These are phyloP conservation scores for Vaccinium vitisidaea DNA, from an alignment of 148 eudicot species.

Conservation along the genomic window DNA sequence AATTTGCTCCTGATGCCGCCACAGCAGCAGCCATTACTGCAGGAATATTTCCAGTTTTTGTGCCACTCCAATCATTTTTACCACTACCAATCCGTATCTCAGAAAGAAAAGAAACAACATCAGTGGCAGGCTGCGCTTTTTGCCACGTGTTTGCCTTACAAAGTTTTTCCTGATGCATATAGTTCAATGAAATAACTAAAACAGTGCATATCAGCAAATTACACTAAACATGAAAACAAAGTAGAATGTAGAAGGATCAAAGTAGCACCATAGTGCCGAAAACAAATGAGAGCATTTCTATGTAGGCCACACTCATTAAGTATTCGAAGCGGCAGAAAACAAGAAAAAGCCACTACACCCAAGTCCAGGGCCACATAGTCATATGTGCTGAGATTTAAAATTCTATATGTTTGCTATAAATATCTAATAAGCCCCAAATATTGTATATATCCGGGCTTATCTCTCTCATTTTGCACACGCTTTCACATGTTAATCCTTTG, in stretches of 20 bases:
- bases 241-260: constrained; percentile 7
- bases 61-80: constrained; percentile 83
- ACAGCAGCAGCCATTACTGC: constrained; percentile 99
- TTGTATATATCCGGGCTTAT: no score
- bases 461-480: no score
- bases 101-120: constrained; percentile 84
- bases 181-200: neutral
- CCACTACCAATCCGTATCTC: constrained; percentile 96
- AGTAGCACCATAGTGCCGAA: neutral
- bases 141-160: constrained; percentile 79
- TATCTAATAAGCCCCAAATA: neutral
- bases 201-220: neutral
- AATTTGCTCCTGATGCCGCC: constrained; percentile 92
- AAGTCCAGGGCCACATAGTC: neutral
- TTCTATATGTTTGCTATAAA: neutral
- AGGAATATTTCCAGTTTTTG: constrained; percentile 89
- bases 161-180: constrained; percentile 74
- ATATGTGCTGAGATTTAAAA: neutral
- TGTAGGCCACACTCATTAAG: neutral
- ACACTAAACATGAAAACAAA: neutral
- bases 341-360: no score
- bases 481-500: no score
- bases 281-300: neutral
- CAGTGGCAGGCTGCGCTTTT: constrained; percentile 83
- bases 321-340: neutral